phyloP scores from a whole-genome alignment of 805 yeast species.

The Barnettozyma botsteinii region DNA sequence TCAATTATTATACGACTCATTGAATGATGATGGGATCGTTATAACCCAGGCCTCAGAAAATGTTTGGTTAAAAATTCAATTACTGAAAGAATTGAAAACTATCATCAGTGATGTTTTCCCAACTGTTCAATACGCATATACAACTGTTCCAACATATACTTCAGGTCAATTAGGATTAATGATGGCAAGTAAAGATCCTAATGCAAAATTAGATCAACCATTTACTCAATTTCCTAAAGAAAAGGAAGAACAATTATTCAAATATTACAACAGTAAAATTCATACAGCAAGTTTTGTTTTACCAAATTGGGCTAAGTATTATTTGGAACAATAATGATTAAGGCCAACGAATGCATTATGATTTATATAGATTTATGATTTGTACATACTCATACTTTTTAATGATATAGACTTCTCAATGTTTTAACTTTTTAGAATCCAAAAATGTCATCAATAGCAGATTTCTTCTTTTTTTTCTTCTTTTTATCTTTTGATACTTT shows the following conservation, averaged over 20 bases:
- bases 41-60: conserved; percentile 77
- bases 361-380: neutral
- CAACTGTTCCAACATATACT: conserved; percentile 83
- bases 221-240: conserved; percentile 38
- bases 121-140: conserved; percentile 61
- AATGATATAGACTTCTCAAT: too few relatives aligned
- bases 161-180: conserved; percentile 83
- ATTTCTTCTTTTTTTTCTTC: conserved; percentile 42
- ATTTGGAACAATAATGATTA: conserved; percentile 12
- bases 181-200: conserved; percentile 56
- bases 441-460: conserved; percentile 72
- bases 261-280: conserved; percentile 59
- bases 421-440: conserved; percentile 22
- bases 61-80: conserved; percentile 63
- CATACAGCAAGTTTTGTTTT: conserved; percentile 71
- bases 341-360: neutral
- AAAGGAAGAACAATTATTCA: conserved; percentile 44
- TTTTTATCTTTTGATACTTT: conserved; percentile 18
- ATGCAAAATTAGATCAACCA: conserved; percentile 45
- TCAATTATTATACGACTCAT: conserved; percentile 55
- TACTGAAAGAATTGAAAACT: conserved; percentile 40
- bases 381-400: too few relatives aligned
- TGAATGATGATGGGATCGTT: conserved; percentile 59
- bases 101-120: conserved; percentile 53
- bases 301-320: conserved; percentile 69